phyloP scores from a whole-genome alignment of 1,284 basidiomycete species.

The Trametes polyzona region DNA sequence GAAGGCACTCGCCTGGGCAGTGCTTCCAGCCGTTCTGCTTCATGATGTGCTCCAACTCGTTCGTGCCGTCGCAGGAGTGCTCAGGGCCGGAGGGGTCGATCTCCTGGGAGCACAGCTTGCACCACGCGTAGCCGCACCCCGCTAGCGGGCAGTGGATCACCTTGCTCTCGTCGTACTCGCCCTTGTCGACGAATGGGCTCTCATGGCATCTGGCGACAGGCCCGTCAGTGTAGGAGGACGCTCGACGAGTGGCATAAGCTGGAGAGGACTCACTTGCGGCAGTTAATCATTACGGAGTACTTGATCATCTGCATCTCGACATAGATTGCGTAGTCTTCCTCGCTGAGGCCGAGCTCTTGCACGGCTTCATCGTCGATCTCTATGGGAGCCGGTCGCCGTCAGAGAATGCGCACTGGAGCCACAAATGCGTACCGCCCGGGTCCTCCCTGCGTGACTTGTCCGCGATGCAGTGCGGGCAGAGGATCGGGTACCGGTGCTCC shows the following conservation, averaged over 20 bases:
- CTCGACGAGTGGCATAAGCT: background rate
- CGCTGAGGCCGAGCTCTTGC: constrained; percentile 51
- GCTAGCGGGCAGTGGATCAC: constrained; percentile 50
- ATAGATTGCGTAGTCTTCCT: constrained; percentile 50
- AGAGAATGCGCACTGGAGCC: no score
- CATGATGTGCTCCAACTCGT: constrained; percentile 58
- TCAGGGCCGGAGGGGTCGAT: constrained; percentile 41
- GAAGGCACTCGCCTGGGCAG: constrained; percentile 50
- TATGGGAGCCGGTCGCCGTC: no score
- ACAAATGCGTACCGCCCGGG: constrained; percentile 41
- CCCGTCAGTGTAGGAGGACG: background rate
- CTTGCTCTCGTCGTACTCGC: constrained; percentile 46
- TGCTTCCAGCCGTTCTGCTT: constrained; percentile 55
- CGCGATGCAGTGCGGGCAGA: constrained; percentile 59
- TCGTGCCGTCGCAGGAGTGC: constrained; percentile 61
- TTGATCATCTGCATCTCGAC: constrained; percentile 57
- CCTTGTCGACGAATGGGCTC: constrained; percentile 52
- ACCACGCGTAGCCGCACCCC: constrained; percentile 53
- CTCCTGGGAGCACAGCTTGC: constrained; percentile 53
- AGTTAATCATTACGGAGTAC: constrained; percentile 57
- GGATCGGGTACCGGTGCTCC: constrained; percentile 60
- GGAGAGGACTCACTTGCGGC: constrained; percentile 44
- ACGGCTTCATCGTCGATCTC: constrained; percentile 47
- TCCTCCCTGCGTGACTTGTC: constrained; percentile 25
- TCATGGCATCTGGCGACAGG: constrained; percentile 44